Evolutionary conservation across 257 asterid species (phyloP).

Genomic region (Galeopsis tetrahit): DNA sequence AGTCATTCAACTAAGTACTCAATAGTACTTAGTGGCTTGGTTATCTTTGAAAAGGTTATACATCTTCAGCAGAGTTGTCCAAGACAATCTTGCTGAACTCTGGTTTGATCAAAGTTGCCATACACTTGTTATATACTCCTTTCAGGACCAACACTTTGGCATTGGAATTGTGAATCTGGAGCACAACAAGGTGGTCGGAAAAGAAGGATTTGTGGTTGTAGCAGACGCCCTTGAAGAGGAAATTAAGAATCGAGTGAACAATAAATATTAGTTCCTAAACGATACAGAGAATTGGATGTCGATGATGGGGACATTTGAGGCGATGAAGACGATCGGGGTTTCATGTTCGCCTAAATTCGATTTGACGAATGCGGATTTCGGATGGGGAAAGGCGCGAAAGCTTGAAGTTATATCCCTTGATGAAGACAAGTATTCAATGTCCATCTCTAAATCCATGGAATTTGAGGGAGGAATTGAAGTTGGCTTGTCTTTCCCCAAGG

Average conservation of each 20-base stretch:
- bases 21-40: too few relatives aligned
- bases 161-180: conserved; percentile 17
- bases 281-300: conserved; percentile 33
- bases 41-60: too few relatives aligned
- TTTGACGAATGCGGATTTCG: conserved; percentile 33
- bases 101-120: too few relatives aligned
- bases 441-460: conserved; percentile 39
- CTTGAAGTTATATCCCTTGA: conserved; percentile 41
- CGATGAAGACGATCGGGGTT: conserved; percentile 15
- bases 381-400: conserved; percentile 51
- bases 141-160: too few relatives aligned
- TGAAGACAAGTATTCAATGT: conserved; percentile 32
- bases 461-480: conserved; percentile 40
- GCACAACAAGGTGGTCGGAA: conserved; percentile 33
- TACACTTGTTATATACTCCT: too few relatives aligned
- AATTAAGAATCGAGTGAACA: conserved; percentile 28
- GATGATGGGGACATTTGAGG: not conserved
- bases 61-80: too few relatives aligned
- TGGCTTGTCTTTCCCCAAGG: conserved; percentile 45
- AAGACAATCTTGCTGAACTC: too few relatives aligned
- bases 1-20: too few relatives aligned
- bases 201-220: conserved; percentile 38
- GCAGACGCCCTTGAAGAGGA: conserved; percentile 40
- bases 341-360: conserved; percentile 53
- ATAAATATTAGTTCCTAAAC: conserved; percentile 20